phyloP scores from a whole-genome alignment of 805 yeast genomes.

The Kregervanrija fluxuum region DNA sequence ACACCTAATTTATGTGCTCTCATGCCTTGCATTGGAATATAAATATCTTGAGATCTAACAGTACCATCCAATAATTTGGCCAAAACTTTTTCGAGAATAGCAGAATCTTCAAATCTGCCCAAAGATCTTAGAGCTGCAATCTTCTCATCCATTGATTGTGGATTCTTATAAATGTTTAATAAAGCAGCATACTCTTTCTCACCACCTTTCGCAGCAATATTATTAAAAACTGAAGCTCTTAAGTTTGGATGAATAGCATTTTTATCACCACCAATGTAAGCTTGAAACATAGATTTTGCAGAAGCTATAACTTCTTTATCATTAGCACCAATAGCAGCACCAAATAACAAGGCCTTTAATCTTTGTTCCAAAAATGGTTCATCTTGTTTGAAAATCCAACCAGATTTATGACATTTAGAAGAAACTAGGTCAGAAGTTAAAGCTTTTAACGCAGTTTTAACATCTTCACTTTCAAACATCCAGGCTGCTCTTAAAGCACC shows the following conservation, averaged over 20 bases:
- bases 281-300: conserved; percentile 21
- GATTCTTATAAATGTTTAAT: conserved; percentile 38
- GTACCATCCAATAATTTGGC: conserved; percentile 54
- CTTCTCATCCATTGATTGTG: conserved; percentile 50
- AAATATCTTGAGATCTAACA: conserved; percentile 41
- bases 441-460: conserved; percentile 25
- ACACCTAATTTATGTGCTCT: conserved; percentile 58
- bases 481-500: conserved; percentile 24
- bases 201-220: conserved; percentile 34
- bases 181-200: conserved; percentile 34
- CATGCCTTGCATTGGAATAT: conserved; percentile 72
- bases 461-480: conserved; percentile 33
- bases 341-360: conserved; percentile 36
- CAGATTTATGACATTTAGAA: conserved; percentile 38
- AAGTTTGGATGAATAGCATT: conserved; percentile 39
- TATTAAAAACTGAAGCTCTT: conserved; percentile 36
- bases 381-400: conserved; percentile 81
- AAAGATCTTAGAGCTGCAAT: conserved; percentile 49
- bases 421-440: conserved; percentile 26
- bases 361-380: conserved; percentile 40
- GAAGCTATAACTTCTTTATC: conserved; percentile 32
- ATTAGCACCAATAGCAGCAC: conserved; percentile 34
- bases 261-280: conserved; percentile 20
- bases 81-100: conserved; percentile 33
- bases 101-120: conserved; percentile 38